Base-by-base conservation (phyloP, 352 stramenopile species). In the Thraustotheca clavata region DNA sequence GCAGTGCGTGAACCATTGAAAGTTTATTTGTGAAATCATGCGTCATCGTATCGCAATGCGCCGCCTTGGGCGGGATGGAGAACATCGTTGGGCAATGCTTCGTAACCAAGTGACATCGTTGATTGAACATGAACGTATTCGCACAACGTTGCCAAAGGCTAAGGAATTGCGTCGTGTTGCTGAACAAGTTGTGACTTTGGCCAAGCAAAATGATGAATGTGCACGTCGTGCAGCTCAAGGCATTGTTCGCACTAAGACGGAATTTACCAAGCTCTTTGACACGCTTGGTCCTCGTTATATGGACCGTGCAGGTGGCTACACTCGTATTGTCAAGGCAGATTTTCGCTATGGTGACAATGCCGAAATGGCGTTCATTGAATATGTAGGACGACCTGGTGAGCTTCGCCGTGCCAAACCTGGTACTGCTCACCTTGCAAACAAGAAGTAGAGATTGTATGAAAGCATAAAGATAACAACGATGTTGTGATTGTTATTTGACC, bases 331-430 rank as follows among this genome's bases (percentile, higher is more conserved):
- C 63, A 98, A 99, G 78, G 81, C 84, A 31, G 87, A 96, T 62
- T 94, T 91, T 49, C 86, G 95, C 50, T 79, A 79, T 61, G 94
- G 95, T 52, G 95, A 99, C 71, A 95, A 95, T 60, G 95, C 96
- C 59, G 90, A 97, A 57, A 99, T 99, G 96, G 92, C 94, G 14
- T 71, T 98, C 22, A 98, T 99, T 76, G 96, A 99, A 85, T 99
- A 98, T 80, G 89, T 99, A 22, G 96, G 98, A 70, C 83, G 85
- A 71, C 78, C 78, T 18, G 85, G 85, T 66, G 85, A 94, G 80
- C 89, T 92, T 68, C 85, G 85, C 60, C 89, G 89, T 73, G 76
- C 80, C 12, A 86, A 83, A 67, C 81, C 81, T 2, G 57, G 57
- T 33, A 65, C 36, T 24, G 57, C 57, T 8, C 43, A 52, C 43